A percentile compares a stretch with the other conserved stretches of the same genome.
Conservation (phyloP, 2,329 filamentous ascomycete genomes). For the Diaporthe sp. region DNA sequence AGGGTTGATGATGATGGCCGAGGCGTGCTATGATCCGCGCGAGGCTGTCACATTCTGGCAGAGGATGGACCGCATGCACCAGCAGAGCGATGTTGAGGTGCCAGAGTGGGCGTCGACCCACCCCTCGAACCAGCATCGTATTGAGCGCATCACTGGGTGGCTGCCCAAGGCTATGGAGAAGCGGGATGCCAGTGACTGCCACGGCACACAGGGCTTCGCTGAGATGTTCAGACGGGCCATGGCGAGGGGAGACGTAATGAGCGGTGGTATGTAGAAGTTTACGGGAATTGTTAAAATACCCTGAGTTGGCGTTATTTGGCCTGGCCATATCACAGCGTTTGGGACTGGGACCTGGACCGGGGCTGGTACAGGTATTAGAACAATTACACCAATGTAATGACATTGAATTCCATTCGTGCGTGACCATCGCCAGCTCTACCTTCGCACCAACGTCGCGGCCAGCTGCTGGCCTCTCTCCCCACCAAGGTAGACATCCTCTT, state of each 20-base stretch:
- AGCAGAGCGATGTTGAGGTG: slow-evolving; percentile 57
- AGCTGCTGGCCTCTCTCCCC: slow-evolving; percentile 68
- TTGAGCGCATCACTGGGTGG: slow-evolving; percentile 76
- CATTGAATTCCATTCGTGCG: not conserved
- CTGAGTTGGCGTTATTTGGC: slow-evolving; percentile 11
- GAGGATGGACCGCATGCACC: slow-evolving; percentile 70
- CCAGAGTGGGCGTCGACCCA: slow-evolving; percentile 85
- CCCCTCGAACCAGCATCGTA: slow-evolving; percentile 76
- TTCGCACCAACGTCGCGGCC: slow-evolving; percentile 56
- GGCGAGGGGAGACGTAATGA: slow-evolving; percentile 49
- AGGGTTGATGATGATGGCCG: slow-evolving; percentile 85
- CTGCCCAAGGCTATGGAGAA: slow-evolving; percentile 70
- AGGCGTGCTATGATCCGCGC: slow-evolving; percentile 81
- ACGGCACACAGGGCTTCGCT: slow-evolving; percentile 65
- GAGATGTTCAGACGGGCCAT: slow-evolving; percentile 66
- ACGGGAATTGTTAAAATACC: not conserved
- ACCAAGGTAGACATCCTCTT: slow-evolving; percentile 73
- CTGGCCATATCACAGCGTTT: not conserved
- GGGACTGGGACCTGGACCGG: not conserved
- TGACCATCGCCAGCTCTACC: slow-evolving; percentile 28
- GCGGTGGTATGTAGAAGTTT: slow-evolving; percentile 32
- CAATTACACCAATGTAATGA: not conserved
- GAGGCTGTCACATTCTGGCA: slow-evolving; percentile 77
- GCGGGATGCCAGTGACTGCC: slow-evolving; percentile 67
- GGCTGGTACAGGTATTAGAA: not conserved